A percentile compares a stretch with the other conserved stretches of the same genome.
Evolutionary conservation across 768 basidiomycete species (phyloP).

Genomic region (Mycena epipterygia): DNA sequence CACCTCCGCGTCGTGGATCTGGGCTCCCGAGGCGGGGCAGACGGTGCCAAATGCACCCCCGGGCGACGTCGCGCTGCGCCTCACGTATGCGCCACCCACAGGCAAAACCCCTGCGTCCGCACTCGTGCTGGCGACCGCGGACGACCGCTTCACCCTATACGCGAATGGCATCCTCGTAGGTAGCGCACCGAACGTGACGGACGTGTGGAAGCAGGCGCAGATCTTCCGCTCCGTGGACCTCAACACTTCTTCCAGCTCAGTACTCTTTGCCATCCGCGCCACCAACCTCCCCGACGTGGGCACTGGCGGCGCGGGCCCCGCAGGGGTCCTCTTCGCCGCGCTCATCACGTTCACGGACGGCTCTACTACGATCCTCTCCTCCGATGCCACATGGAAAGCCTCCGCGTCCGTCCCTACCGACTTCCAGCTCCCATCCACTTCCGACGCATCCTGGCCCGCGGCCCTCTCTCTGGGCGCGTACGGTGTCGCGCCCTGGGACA

Average conservation of each 20-base stretch:
- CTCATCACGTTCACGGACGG: conserved; percentile 45
- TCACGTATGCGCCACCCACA: conserved; percentile 39
- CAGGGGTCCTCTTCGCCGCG: conserved; percentile 45
- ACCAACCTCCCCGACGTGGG: conserved; percentile 38
- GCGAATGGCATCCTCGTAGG: conserved; percentile 45
- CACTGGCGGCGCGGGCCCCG: conserved; percentile 40
- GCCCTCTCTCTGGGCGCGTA: conserved; percentile 39
- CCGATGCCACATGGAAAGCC: conserved; percentile 42
- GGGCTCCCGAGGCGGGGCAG: conserved; percentile 23
- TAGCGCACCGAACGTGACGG: conserved; percentile 35
- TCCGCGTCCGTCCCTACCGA: conserved; percentile 38
- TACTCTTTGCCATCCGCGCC: conserved; percentile 45
- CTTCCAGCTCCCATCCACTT: conserved; percentile 40
- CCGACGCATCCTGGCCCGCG: conserved; percentile 41
- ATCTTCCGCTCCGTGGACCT: conserved; percentile 38
- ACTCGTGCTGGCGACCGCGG: conserved; percentile 42
- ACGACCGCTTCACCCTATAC: conserved; percentile 46
- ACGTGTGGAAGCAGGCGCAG: conserved; percentile 45
- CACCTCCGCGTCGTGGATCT: conserved; percentile 35
- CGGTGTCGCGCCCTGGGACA: conserved; percentile 45
- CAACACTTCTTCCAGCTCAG: conserved; percentile 26
- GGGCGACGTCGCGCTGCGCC: conserved; percentile 45
- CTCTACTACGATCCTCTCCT: conserved; percentile 38
- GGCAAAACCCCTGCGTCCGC: conserved; percentile 42
- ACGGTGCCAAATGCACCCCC: conserved; percentile 27